These are phyloP conservation scores for Eragrostis nindensis DNA, from an alignment of 176 grass and related monocot genomes.

Conservation along the genomic window DNA sequence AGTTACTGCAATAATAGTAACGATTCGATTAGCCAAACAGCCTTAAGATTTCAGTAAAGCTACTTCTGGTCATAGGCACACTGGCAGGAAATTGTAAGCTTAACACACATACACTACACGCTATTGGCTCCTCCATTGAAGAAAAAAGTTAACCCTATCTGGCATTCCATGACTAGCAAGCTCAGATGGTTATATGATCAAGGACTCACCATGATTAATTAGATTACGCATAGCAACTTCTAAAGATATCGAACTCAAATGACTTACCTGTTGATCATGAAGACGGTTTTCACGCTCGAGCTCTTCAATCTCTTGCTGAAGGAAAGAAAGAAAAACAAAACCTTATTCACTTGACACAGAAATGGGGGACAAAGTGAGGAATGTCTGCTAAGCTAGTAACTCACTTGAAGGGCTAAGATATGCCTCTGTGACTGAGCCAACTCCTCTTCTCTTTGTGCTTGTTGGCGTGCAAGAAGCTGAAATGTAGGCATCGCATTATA, in stretches of 20 bases:
- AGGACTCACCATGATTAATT: constrained; percentile 2
- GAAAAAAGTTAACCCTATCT: not conserved
- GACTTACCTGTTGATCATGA: constrained; percentile 82
- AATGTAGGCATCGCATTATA: constrained; percentile 46
- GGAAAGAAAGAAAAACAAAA: constrained; percentile 34
- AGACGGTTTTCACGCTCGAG: constrained; percentile 93
- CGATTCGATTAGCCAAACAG: constrained; percentile 12
- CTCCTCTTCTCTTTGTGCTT: constrained; percentile 98
- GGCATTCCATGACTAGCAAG: constrained; percentile 7
- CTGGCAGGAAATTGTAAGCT: not conserved
- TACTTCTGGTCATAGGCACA: constrained; percentile 16
- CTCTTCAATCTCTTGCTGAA: constrained; percentile 99
- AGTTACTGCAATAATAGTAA: constrained; percentile 6
- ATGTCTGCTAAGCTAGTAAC: constrained; percentile 41
- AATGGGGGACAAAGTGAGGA: constrained; percentile 7
- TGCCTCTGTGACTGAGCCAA: constrained; percentile 89
- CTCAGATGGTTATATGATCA: not conserved
- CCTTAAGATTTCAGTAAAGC: constrained; percentile 11
- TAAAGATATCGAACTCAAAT: constrained; percentile 8
- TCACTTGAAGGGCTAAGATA: constrained; percentile 97
- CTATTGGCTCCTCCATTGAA: not conserved
- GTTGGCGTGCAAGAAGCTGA: constrained; percentile 88
- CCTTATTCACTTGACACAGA: constrained; percentile 13
- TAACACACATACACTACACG: not conserved
- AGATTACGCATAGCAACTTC: not conserved